Evolutionary conservation across 129 eudicot genomes (phyloP).

Genomic region (Chrysanthemum lavandulifolium): DNA sequence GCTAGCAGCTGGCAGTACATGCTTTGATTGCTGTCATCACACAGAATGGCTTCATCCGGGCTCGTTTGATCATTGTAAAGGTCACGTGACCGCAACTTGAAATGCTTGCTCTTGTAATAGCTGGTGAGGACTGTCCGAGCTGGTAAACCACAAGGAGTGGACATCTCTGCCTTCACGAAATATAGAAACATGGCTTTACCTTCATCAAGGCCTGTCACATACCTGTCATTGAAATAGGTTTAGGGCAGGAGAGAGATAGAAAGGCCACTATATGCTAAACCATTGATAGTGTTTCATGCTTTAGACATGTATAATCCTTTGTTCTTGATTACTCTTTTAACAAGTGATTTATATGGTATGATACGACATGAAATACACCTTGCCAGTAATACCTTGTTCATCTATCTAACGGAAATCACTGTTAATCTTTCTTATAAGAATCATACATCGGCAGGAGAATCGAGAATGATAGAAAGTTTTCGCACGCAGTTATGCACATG

Average conservation of each 20-base stretch:
- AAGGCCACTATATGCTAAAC: background rate
- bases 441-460: no score
- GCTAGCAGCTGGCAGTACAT: constrained; percentile 86
- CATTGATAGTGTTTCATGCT: background rate
- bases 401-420: no score
- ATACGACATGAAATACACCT: background rate
- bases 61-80: constrained; percentile 64
- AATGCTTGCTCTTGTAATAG: constrained; percentile 81
- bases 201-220: constrained; percentile 38
- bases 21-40: constrained; percentile 81
- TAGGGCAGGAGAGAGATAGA: background rate
- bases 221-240: constrained; percentile 20
- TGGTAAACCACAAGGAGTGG: constrained; percentile 37
- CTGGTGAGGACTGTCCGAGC: constrained; percentile 81
- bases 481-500: no score
- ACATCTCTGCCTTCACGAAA: constrained; percentile 41
- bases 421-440: no score
- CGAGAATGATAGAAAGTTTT: no score
- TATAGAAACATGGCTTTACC: constrained; percentile 30
- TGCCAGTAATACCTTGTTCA: background rate
- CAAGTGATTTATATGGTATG: background rate
- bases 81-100: constrained; percentile 53
- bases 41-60: constrained; percentile 71
- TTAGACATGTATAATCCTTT: background rate
- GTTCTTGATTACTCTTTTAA: no score